Percentiles rank a stretch among this genome's conserved stretches.
Evolutionary conservation across 1,139 yeast genomes (phyloP).

Genomic region (Geotrichum reessii): DNA sequence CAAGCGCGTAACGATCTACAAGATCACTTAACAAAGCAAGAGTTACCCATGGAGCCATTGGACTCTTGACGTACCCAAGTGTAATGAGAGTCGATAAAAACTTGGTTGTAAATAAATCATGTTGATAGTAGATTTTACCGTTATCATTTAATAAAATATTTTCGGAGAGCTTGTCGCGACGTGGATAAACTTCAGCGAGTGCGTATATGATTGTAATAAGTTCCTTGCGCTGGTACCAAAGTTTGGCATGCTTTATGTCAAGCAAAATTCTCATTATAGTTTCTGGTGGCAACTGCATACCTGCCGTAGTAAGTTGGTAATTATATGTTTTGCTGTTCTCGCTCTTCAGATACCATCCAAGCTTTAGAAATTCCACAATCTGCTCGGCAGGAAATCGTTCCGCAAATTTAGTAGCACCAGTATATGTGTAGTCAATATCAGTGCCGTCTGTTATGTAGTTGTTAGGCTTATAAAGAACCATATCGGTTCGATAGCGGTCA

Average conservation of each 20-base stretch:
- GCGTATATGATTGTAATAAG: constrained; percentile 2
- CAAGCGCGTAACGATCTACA: constrained; percentile 4
- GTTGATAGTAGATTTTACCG: background rate
- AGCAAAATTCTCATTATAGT: constrained; percentile 3
- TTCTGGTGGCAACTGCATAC: constrained; percentile 8
- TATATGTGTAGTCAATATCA: background rate
- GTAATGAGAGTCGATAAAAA: constrained; percentile 2
- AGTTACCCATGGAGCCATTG: constrained; percentile 7
- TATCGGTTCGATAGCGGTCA: background rate
- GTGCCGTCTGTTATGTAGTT: background rate
- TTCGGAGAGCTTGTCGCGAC: background rate
- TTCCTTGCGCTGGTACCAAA: background rate
- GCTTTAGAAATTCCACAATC: constrained; percentile 4
- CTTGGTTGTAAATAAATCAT: constrained; percentile 5
- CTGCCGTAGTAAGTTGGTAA: background rate
- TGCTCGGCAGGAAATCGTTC: constrained; percentile 2
- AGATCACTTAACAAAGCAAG: constrained; percentile 4
- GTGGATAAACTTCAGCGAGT: constrained; percentile 7
- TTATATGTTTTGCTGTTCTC: background rate
- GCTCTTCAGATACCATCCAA: constrained; percentile 5
- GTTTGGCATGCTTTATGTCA: constrained; percentile 7
- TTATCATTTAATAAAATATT: background rate
- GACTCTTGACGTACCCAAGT: constrained; percentile 10
- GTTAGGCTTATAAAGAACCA: background rate
- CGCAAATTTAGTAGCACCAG: background rate